These are phyloP conservation scores for Penicillium sclerotiorum DNA, from an alignment of 2,329 filamentous ascomycete species.

Conservation along the genomic window DNA sequence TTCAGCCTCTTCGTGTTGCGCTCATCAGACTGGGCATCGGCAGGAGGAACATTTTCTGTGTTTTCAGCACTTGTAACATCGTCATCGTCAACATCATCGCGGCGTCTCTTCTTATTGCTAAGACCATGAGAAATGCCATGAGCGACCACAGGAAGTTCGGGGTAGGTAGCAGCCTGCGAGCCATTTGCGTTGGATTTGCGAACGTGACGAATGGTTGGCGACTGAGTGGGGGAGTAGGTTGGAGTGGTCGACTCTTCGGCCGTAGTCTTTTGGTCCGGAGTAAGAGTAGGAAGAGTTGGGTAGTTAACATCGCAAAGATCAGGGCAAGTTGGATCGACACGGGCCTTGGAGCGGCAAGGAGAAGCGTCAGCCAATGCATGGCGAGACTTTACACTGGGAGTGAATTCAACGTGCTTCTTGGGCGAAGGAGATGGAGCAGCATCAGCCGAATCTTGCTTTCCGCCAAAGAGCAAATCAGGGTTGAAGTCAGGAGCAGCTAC, in stretches of 20 bases:
- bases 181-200: constrained; percentile 33
- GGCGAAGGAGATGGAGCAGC: constrained; percentile 66
- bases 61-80: constrained; percentile 23
- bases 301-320: constrained; percentile 36
- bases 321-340: constrained; percentile 24
- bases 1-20: constrained; percentile 43
- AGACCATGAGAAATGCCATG: constrained; percentile 46
- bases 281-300: constrained; percentile 41
- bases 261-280: constrained; percentile 34
- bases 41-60: constrained; percentile 37
- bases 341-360: constrained; percentile 46
- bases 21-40: constrained; percentile 23
- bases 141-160: constrained; percentile 38
- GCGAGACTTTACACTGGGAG: constrained; percentile 64
- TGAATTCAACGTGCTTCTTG: constrained; percentile 82
- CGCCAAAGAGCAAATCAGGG: constrained; percentile 54
- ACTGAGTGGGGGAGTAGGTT: constrained; percentile 29
- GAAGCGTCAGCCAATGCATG: constrained; percentile 40
- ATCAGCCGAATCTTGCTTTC: constrained; percentile 31
- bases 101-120: constrained; percentile 44
- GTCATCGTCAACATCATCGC: constrained; percentile 36
- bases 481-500: constrained; percentile 42
- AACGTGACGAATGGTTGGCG: constrained; percentile 46
- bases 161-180: constrained; percentile 23
- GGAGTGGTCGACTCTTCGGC: constrained; percentile 13